Evolutionary conservation across 2,329 filamentous ascomycete genomes (phyloP).

Genomic region (Talaromyces funiculosus): DNA sequence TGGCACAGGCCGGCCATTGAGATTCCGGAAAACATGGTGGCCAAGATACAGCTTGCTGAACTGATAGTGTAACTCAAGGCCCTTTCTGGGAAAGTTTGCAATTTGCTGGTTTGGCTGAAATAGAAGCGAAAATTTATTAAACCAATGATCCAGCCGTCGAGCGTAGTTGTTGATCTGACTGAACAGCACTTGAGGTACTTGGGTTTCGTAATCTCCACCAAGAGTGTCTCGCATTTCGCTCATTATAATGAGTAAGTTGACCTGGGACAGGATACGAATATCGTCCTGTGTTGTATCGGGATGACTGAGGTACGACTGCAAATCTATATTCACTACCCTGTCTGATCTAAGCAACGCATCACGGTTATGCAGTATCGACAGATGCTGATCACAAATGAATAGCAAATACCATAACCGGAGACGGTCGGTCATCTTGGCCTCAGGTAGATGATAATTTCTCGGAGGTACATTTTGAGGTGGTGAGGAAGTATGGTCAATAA

Average conservation of each 20-base stretch:
- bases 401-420: constrained; percentile 31
- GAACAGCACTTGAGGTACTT: constrained; percentile 21
- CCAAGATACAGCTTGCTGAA: constrained; percentile 45
- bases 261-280: constrained; percentile 30
- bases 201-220: constrained; percentile 27
- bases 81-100: constrained; percentile 41
- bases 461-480: neutral
- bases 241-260: constrained; percentile 32
- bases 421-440: constrained; percentile 23
- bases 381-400: constrained; percentile 33
- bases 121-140: constrained; percentile 22
- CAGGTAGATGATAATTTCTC: constrained; percentile 1
- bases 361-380: constrained; percentile 32
- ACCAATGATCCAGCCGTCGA: constrained; percentile 26
- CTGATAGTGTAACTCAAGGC: constrained; percentile 41
- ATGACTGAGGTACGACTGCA: constrained; percentile 29
- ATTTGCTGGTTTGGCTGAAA: constrained; percentile 33
- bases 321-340: constrained; percentile 31
- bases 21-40: constrained; percentile 39
- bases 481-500: constrained; percentile 30
- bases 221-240: constrained; percentile 31
- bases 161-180: constrained; percentile 26
- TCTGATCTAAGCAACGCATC: constrained; percentile 31
- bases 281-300: constrained; percentile 30
- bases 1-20: constrained; percentile 16